Evolutionary conservation across 768 basidiomycete species (phyloP).

Genomic region (Cystofilobasidium capitatum): DNA sequence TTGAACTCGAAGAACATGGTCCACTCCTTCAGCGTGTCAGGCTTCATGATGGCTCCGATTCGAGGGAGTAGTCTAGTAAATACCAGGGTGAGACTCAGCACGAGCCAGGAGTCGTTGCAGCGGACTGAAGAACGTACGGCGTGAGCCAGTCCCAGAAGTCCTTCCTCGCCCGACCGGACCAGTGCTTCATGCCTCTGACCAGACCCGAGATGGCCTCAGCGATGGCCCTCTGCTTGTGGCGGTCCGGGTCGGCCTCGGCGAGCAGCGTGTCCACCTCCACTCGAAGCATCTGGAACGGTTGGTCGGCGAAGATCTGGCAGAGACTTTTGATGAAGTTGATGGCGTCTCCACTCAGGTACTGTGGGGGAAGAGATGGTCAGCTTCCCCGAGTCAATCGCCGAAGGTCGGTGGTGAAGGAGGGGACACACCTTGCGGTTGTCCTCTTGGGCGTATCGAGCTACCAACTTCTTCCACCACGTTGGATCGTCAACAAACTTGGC

Average conservation of each 20-base stretch:
- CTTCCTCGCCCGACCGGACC: constrained; percentile 51
- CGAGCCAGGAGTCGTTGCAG: constrained; percentile 4
- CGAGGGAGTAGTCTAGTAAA: background rate
- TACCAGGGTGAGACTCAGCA: constrained; percentile 6
- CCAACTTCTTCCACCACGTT: constrained; percentile 38
- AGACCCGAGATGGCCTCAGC: constrained; percentile 72
- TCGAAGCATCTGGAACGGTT: constrained; percentile 44
- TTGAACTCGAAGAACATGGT: constrained; percentile 52
- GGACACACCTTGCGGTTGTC: constrained; percentile 48
- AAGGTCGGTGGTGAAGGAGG: too few relatives aligned
- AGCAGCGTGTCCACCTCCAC: constrained; percentile 54
- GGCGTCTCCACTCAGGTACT: constrained; percentile 22
- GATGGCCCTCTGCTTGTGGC: constrained; percentile 76
- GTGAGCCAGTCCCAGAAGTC: constrained; percentile 65
- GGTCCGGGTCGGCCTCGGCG: constrained; percentile 50
- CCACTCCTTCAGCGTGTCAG: constrained; percentile 37
- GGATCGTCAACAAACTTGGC: constrained; percentile 10
- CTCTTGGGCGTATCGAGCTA: constrained; percentile 69
- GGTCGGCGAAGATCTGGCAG: constrained; percentile 62
- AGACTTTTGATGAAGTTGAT: constrained; percentile 44
- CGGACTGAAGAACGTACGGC: constrained; percentile 39
- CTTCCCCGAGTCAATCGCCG: too few relatives aligned
- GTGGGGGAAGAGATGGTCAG: background rate
- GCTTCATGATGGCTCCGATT: constrained; percentile 4
- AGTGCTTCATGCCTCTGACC: constrained; percentile 75